These are phyloP conservation scores for Casuarina equisetifolia DNA, from an alignment of 306 rosid species.

Conservation along the genomic window DNA sequence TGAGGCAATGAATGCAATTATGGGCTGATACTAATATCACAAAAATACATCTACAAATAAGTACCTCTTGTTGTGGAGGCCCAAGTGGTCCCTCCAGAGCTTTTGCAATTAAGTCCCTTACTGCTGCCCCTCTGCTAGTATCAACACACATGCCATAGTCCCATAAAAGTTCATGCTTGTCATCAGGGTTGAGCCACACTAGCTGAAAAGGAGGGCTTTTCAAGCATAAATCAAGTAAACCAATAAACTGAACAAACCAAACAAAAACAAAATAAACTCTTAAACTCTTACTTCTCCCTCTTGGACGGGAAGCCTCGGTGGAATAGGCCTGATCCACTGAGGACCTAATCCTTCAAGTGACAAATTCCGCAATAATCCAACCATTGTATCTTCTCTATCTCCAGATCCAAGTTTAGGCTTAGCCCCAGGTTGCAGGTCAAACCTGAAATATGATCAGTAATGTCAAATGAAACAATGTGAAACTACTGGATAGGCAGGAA, in stretches of 20 bases:
- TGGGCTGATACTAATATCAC: neutral
- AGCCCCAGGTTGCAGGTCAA: constrained; percentile 73
- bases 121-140: constrained; percentile 94
- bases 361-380: constrained; percentile 74
- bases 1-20: neutral
- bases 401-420: constrained; percentile 79
- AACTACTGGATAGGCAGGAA: neutral
- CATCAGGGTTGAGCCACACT: constrained; percentile 95
- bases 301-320: constrained; percentile 86
- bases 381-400: constrained; percentile 71
- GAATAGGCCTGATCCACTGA: constrained; percentile 88
- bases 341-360: constrained; percentile 80
- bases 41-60: neutral
- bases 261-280: neutral
- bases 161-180: constrained; percentile 88
- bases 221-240: constrained; percentile 37
- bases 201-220: constrained; percentile 58
- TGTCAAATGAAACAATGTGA: constrained; percentile 15
- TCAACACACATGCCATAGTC: constrained; percentile 94
- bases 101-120: constrained; percentile 80
- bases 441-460: constrained; percentile 48
- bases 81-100: constrained; percentile 95
- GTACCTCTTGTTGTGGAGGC: constrained; percentile 91
- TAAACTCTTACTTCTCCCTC: constrained; percentile 72
- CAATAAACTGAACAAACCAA: constrained; percentile 22